Percentiles rank a stretch among this genome's conserved stretches.
These are phyloP conservation scores for Tuber aestivum DNA, from an alignment of 495 filamentous ascomycete species.

Conservation along the genomic window DNA sequence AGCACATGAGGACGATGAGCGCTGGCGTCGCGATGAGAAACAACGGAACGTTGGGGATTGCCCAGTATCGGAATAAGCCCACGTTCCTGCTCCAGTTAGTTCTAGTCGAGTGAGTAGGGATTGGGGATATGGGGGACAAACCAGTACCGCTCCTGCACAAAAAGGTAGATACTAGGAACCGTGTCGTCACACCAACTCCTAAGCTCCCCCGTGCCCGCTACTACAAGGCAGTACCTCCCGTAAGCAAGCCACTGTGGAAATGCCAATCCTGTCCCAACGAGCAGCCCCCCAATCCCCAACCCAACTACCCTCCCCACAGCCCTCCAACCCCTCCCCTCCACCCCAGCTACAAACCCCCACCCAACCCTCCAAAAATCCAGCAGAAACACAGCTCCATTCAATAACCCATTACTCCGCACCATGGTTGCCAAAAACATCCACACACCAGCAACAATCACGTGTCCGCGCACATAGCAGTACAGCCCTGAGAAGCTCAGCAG, in stretches of 20 bases:
- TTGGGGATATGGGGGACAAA: conserved; percentile 45
- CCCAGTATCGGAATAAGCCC: conserved; percentile 90
- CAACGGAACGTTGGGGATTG: conserved; percentile 72
- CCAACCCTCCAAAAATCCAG: conserved; percentile 54
- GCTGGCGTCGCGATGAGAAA: conserved; percentile 79
- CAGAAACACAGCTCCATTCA: conserved; percentile 71
- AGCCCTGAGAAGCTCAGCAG: conserved; percentile 69
- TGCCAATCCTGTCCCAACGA: conserved; percentile 60
- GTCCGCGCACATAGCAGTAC: conserved; percentile 60
- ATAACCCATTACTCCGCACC: conserved; percentile 78
- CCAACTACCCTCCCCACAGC: conserved; percentile 49
- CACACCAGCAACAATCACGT: conserved; percentile 26
- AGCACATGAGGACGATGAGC: conserved; percentile 60
- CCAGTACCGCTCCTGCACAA: conserved; percentile 88
- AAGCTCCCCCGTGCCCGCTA: conserved; percentile 24
- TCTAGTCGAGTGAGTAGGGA: conserved; percentile 4
- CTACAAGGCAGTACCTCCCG: conserved; percentile 56
- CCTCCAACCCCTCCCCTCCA: background rate
- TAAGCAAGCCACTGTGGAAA: conserved; percentile 74
- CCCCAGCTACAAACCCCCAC: conserved; percentile 62
- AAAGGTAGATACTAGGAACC: conserved; percentile 81
- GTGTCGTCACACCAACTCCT: conserved; percentile 64
- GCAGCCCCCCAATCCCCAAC: conserved; percentile 59
- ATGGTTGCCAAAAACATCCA: conserved; percentile 40
- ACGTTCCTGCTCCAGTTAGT: conserved; percentile 57